phyloP scores from a whole-genome alignment of 768 basidiomycete genomes.

The Naematelia encephala region DNA sequence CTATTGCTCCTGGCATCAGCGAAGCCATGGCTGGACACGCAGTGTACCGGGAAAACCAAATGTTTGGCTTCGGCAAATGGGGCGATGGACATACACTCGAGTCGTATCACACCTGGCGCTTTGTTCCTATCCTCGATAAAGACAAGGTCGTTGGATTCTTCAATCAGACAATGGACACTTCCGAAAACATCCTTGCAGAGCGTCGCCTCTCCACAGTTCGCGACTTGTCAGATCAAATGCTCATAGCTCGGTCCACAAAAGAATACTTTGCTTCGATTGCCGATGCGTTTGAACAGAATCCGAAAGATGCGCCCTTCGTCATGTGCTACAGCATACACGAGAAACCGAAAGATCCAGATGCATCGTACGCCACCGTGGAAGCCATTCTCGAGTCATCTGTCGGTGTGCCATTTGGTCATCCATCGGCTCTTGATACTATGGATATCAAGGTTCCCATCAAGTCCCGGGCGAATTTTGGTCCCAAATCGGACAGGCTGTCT shows the following conservation, averaged over 20 bases:
- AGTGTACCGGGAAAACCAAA: slow-evolving; percentile 28
- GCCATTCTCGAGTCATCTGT: slow-evolving; percentile 17
- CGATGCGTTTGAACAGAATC: slow-evolving; percentile 32
- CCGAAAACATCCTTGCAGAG: slow-evolving; percentile 32
- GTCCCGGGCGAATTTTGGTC: slow-evolving; percentile 18
- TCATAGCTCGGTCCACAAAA: slow-evolving; percentile 20
- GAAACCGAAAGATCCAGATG: slow-evolving; percentile 4
- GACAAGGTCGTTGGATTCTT: slow-evolving; percentile 31
- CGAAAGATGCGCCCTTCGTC: slow-evolving; percentile 39
- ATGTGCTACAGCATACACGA: slow-evolving; percentile 31
- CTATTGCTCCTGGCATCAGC: slow-evolving; percentile 21
- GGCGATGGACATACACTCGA: slow-evolving; percentile 26
- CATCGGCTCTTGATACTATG: slow-evolving; percentile 14
- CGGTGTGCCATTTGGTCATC: slow-evolving; percentile 36
- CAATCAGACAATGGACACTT: slow-evolving; percentile 36
- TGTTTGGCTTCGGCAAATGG: slow-evolving; percentile 18
- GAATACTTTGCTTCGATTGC: slow-evolving; percentile 30
- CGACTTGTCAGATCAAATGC: slow-evolving; percentile 34
- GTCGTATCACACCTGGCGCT: slow-evolving; percentile 36
- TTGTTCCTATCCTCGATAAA: slow-evolving; percentile 30
- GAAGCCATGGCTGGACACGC: slow-evolving; percentile 15
- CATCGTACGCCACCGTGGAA: slow-evolving; percentile 8
- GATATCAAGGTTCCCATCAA: slow-evolving; percentile 12
- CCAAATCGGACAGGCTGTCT: slow-evolving; percentile 30
- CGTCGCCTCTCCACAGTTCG: slow-evolving; percentile 26